Conservation (phyloP, 306 rosid genomes). For the Abrus precatorius region DNA sequence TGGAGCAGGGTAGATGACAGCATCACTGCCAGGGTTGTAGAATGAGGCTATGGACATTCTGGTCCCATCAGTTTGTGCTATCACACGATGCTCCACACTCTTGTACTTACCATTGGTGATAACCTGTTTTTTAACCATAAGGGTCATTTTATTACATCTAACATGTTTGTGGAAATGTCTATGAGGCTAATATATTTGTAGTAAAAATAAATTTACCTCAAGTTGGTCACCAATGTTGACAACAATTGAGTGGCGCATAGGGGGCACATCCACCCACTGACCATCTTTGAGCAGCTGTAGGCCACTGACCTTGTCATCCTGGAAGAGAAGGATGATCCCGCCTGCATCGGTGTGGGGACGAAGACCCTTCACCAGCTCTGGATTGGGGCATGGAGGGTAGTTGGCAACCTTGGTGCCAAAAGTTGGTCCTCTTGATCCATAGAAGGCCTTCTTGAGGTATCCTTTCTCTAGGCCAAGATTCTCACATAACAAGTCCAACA, state of each 20-base stretch:
- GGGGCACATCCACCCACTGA: constrained; percentile 89
- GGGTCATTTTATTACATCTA: constrained; percentile 4
- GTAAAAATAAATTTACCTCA: constrained; percentile 61
- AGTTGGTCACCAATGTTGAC: constrained; percentile 91
- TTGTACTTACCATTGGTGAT: constrained; percentile 92
- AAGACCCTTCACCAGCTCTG: constrained; percentile 89
- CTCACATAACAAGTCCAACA: constrained; percentile 85
- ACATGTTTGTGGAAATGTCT: constrained; percentile 33
- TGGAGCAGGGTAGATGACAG: constrained; percentile 87
- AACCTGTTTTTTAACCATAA: constrained; percentile 54
- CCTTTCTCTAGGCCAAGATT: constrained; percentile 88
- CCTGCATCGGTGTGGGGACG: constrained; percentile 97
- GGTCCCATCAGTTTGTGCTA: constrained; percentile 77
- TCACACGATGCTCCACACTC: constrained; percentile 90
- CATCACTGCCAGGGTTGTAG: constrained; percentile 92
- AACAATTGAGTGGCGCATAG: constrained; percentile 88
- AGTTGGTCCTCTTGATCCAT: constrained; percentile 86
- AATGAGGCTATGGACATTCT: constrained; percentile 96
- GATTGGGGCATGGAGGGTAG: constrained; percentile 90
- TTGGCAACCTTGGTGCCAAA: constrained; percentile 94
- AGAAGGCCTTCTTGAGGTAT: constrained; percentile 76
- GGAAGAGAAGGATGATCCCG: constrained; percentile 87
- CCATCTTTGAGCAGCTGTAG: constrained; percentile 87
- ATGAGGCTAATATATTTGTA: not conserved
- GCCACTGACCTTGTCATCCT: constrained; percentile 91